Evolutionary conservation across 2,329 filamentous ascomycete genomes (phyloP).

Genomic region (Neopestalotiopsis sp.): DNA sequence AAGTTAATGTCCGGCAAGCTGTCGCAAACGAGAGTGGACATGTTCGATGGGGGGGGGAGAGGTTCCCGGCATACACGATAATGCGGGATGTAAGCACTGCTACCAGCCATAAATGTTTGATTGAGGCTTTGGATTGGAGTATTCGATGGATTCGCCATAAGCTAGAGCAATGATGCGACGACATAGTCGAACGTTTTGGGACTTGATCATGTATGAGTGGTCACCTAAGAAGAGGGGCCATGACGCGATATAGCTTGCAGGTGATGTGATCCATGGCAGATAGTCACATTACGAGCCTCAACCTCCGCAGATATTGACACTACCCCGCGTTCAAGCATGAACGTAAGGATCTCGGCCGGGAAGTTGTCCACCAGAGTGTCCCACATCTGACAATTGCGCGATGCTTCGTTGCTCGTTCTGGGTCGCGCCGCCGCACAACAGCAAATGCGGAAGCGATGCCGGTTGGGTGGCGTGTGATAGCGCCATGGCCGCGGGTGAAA

Average conservation of each 20-base stretch:
- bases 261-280: constrained; percentile 15
- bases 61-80: neutral
- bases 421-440: neutral
- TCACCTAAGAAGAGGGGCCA: constrained; percentile 2
- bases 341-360: neutral
- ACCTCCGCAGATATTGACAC: neutral
- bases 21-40: neutral
- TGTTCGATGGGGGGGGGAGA: neutral
- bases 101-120: neutral
- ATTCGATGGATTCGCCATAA: constrained; percentile 7
- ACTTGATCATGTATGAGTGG: neutral
- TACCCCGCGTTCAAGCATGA: neutral
- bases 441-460: neutral
- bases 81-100: constrained; percentile 3
- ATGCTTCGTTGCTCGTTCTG: neutral
- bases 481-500: neutral
- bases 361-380: neutral
- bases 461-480: neutral
- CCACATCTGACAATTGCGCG: neutral
- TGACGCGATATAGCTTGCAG: constrained; percentile 18
- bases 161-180: constrained; percentile 13
- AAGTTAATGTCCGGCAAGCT: neutral
- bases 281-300: neutral
- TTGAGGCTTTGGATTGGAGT: constrained; percentile 14
- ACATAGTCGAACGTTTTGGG: neutral